phyloP scores from a whole-genome alignment of 306 rosid species.

The Leucaena leucocephala region DNA sequence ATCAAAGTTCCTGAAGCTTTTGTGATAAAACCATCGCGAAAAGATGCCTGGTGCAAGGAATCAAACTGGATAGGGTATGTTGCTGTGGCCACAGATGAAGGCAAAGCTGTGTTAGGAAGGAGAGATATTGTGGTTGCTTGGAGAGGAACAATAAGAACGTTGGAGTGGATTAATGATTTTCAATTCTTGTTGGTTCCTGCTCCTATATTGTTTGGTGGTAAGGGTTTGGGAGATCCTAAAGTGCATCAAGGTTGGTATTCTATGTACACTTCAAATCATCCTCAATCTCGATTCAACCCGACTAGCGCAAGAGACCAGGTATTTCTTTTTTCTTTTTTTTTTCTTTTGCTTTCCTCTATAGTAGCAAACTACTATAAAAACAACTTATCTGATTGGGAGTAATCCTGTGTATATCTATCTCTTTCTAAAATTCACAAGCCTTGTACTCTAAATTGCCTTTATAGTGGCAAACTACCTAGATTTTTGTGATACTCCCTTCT shows the following conservation, averaged over 20 bases:
- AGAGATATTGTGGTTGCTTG: not conserved
- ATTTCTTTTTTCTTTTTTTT: not conserved
- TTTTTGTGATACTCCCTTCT: no score
- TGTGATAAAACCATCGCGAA: not conserved
- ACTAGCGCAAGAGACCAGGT: slow-evolving; percentile 71
- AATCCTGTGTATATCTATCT: no score
- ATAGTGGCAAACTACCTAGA: no score
- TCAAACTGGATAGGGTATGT: not conserved
- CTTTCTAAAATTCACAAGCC: no score
- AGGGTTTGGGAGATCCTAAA: not conserved
- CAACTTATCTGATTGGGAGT: no score
- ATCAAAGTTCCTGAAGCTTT: not conserved
- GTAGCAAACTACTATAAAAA: no score
- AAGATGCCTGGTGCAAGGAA: not conserved
- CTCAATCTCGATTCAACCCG: slow-evolving; percentile 18
- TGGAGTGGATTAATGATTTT: slow-evolving; percentile 69
- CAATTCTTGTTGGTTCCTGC: slow-evolving; percentile 50
- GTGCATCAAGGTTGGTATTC: slow-evolving; percentile 76
- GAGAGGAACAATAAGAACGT: slow-evolving; percentile 11
- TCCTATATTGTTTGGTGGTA: slow-evolving; percentile 45
- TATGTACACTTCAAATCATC: slow-evolving; percentile 58
- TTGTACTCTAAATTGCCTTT: no score
- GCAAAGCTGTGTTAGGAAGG: not conserved
- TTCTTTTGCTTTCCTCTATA: no score
- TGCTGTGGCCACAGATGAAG: slow-evolving; percentile 1